phyloP scores from a whole-genome alignment of 202 grass and related monocot genomes.

The Brachypodium distachyon region DNA sequence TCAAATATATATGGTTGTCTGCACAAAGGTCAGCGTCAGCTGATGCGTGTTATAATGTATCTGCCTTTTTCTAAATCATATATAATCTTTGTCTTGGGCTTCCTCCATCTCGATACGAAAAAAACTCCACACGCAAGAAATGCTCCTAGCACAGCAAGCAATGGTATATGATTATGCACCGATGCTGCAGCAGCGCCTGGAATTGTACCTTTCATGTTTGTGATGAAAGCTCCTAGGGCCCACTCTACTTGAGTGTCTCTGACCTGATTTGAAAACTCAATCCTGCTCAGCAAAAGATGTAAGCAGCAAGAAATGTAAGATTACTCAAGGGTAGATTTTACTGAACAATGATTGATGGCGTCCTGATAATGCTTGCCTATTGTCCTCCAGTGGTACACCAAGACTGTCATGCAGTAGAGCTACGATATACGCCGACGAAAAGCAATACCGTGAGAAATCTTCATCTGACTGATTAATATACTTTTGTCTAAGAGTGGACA shows the following conservation, averaged over 20 bases:
- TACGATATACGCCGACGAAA: conserved; percentile 92
- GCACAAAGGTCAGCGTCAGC: conserved; percentile 26
- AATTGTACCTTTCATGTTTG: conserved; percentile 21
- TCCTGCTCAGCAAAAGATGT: conserved; percentile 37
- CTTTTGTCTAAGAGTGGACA: conserved; percentile 45
- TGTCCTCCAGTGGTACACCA: conserved; percentile 57
- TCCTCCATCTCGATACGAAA: conserved; percentile 60
- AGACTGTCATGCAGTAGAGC: conserved; percentile 77
- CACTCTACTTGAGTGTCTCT: conserved; percentile 60
- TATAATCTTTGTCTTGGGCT: conserved; percentile 71
- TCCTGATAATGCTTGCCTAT: conserved; percentile 47
- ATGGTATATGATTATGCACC: conserved; percentile 15
- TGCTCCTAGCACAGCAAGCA: conserved; percentile 32
- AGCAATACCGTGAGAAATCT: conserved; percentile 84
- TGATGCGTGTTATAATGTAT: conserved; percentile 71
- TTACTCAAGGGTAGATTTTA: neutral
- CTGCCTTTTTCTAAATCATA: conserved; percentile 92
- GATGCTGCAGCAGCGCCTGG: neutral
- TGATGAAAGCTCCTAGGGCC: conserved; percentile 72
- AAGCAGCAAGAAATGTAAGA: neutral
- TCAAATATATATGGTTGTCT: conserved; percentile 27
- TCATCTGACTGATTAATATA: conserved; percentile 48
- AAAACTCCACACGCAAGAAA: conserved; percentile 36
- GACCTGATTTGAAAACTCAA: conserved; percentile 66
- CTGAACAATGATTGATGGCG: neutral